phyloP scores from a whole-genome alignment of 78 protist species.

The Chrysochromulina tobinii region DNA sequence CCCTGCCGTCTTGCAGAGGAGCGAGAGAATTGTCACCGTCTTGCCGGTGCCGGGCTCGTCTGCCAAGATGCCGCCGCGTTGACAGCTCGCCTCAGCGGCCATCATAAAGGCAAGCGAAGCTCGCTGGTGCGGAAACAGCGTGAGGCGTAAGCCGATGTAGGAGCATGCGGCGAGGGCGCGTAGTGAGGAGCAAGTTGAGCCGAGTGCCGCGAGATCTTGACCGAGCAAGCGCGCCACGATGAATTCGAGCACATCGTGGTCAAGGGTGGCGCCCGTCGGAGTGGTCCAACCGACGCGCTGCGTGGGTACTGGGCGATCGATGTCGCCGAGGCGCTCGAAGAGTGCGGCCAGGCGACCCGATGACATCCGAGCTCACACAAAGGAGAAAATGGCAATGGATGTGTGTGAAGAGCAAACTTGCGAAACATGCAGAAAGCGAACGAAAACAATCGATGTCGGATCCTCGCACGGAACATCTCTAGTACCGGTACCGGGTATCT shows the following conservation, averaged over 20 bases:
- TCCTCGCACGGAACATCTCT: too few species aligned
- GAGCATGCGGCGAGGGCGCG: not conserved
- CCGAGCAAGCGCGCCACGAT: not conserved
- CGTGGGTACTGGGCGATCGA: too few species aligned
- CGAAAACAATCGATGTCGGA: too few species aligned
- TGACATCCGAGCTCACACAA: too few species aligned
- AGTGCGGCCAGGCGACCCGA: too few species aligned
- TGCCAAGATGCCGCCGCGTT: constrained; percentile 28
- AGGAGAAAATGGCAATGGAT: too few species aligned
- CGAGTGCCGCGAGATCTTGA: not conserved
- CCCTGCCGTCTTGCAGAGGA: not conserved
- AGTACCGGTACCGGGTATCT: too few species aligned
- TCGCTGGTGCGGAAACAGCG: constrained; percentile 25
- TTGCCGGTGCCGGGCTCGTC: constrained; percentile 48
- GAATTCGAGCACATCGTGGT: not conserved
- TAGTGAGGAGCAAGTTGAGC: not conserved
- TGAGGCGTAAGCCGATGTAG: constrained; percentile 7
- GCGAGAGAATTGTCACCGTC: constrained; percentile 22
- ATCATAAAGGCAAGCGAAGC: constrained; percentile 32
- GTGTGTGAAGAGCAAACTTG: too few species aligned
- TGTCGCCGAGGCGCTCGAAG: too few species aligned
- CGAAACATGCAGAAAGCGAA: too few species aligned
- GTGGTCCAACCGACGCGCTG: too few species aligned
- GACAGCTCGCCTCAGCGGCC: not conserved
- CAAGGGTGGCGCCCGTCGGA: too few species aligned